Percentiles rank a stretch among this genome's conserved stretches.
These are phyloP conservation scores for Chalciporus sphaerocephalus DNA, from an alignment of 768 basidiomycete genomes.

Conservation along the genomic window DNA sequence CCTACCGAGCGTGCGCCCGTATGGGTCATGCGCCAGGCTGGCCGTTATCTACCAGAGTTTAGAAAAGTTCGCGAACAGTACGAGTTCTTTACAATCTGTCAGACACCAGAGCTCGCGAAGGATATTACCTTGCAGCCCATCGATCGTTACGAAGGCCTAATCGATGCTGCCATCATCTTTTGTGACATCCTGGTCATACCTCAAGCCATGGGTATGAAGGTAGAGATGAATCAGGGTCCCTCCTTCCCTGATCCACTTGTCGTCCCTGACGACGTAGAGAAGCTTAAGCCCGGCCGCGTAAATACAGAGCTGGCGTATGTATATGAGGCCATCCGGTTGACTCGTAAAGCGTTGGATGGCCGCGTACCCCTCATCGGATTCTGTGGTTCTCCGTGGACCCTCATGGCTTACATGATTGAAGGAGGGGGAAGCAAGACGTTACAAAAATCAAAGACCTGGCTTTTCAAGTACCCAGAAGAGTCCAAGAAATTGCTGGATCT, in stretches of 20 bases:
- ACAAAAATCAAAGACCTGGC: conserved; percentile 90
- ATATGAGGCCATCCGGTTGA: conserved; percentile 85
- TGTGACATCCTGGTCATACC: conserved; percentile 97
- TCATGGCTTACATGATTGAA: conserved; percentile 98
- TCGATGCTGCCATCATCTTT: conserved; percentile 98
- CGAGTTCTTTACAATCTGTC: conserved; percentile 94
- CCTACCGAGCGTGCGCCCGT: conserved; percentile 90
- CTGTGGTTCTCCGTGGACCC: conserved; percentile 96
- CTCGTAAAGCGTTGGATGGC: conserved; percentile 75
- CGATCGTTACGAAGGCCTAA: conserved; percentile 73
- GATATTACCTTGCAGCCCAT: conserved; percentile 94
- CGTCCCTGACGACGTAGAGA: conserved; percentile 66
- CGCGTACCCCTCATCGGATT: conserved; percentile 96
- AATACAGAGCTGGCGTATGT: conserved; percentile 85
- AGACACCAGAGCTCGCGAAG: conserved; percentile 83
- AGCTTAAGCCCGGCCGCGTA: conserved; percentile 71
- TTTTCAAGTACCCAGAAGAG: conserved; percentile 85
- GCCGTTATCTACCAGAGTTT: conserved; percentile 97
- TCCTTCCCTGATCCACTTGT: conserved; percentile 82
- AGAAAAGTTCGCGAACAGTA: conserved; percentile 78
- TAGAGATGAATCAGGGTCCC: conserved; percentile 91
- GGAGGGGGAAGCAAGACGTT: conserved; percentile 90
- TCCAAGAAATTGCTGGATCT: conserved; percentile 70
- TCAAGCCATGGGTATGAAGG: conserved; percentile 95
- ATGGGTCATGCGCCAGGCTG: conserved; percentile 98